Evolutionary conservation across 768 basidiomycete genomes (phyloP).

Genomic region (Chalciporus piperatus): DNA sequence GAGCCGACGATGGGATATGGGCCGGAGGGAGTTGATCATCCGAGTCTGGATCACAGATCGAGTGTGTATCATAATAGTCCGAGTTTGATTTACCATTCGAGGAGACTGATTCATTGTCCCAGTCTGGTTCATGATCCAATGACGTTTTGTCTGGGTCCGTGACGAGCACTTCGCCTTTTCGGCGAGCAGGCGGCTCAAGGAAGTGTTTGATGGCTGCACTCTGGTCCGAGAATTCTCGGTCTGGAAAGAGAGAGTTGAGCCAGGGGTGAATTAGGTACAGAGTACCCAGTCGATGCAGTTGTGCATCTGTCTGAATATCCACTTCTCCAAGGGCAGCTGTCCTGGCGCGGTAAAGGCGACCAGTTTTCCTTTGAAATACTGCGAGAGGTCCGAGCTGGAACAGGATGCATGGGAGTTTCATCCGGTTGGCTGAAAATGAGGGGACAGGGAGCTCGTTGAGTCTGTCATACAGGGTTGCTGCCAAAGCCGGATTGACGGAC

Average conservation of each 20-base stretch:
- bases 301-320: slow-evolving; percentile 1
- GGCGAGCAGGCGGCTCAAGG: neutral
- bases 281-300: neutral
- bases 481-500: neutral
- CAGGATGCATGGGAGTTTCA: slow-evolving; percentile 8
- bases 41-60: no score
- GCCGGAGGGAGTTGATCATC: no score
- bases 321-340: slow-evolving; percentile 5
- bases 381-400: slow-evolving; percentile 4
- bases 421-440: neutral
- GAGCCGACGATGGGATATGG: no score
- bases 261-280: slow-evolving; percentile 13
- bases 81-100: no score
- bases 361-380: neutral
- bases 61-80: no score
- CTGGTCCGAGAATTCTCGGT: neutral
- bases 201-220: no score
- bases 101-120: no score
- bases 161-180: no score
- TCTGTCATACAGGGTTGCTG: neutral
- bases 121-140: no score
- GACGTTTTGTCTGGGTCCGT: no score
- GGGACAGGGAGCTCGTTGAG: neutral
- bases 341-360: neutral
- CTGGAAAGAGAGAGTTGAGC: slow-evolving; percentile 10